phyloP scores from a whole-genome alignment of 495 filamentous ascomycete species.

The Penicillium roqueforti region DNA sequence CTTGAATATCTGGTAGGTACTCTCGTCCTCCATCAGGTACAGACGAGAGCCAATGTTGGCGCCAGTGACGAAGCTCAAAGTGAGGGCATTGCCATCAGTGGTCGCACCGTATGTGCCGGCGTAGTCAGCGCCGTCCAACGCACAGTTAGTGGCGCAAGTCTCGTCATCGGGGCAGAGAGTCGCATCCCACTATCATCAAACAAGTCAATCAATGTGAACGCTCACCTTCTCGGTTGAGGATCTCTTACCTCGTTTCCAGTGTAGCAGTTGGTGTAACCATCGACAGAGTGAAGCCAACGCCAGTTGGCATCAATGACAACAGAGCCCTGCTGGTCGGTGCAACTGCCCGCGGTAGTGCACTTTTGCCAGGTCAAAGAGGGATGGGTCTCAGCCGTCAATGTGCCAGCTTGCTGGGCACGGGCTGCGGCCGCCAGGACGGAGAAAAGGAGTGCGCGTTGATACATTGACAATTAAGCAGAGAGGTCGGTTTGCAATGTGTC shows the following conservation, averaged over 20 bases:
- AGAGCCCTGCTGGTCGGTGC: constrained; percentile 47
- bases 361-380: constrained; percentile 54
- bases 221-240: background rate
- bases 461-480: constrained; percentile 22
- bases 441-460: constrained; percentile 31
- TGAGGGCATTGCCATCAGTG: constrained; percentile 50
- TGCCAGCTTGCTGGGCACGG: constrained; percentile 54
- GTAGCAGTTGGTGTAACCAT: constrained; percentile 60
- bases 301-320: constrained; percentile 65
- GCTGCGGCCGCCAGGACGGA: constrained; percentile 24
- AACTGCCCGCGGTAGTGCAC: constrained; percentile 50
- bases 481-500: constrained; percentile 3
- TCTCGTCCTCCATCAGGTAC: constrained; percentile 54
- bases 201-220: background rate
- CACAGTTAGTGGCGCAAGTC: constrained; percentile 55
- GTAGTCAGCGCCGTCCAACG: constrained; percentile 60
- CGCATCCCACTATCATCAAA: constrained; percentile 41
- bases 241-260: constrained; percentile 43
- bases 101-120: constrained; percentile 51
- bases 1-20: constrained; percentile 57
- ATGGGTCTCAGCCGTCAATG: constrained; percentile 53
- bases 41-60: constrained; percentile 54
- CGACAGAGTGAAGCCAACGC: constrained; percentile 54
- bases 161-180: constrained; percentile 50
- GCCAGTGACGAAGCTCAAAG: constrained; percentile 52